Base-by-base conservation (phyloP, 1,284 basidiomycete species). In the Malassezia arunalokei region DNA sequence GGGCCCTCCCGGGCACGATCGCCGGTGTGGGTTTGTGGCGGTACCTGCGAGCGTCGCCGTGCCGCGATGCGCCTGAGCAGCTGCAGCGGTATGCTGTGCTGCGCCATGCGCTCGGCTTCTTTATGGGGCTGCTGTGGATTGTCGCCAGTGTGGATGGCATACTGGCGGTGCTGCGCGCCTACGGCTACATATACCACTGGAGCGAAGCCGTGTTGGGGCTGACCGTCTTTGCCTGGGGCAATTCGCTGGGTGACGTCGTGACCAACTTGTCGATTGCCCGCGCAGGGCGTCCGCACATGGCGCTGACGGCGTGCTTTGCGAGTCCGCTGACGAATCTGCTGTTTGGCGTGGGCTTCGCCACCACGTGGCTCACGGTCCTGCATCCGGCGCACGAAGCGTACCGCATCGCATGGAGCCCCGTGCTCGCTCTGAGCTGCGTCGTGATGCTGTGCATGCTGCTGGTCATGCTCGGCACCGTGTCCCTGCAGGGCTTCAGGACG, bases 161-260 rank as follows among this genome's bases (percentile, higher is more conserved):
- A 0, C 67, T 71, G 1, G 58, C 58, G n/a, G 61, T 65, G 52
- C 44, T 66, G 2, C 65, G 92, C 84, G 85, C 87, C 0, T 84
- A 94, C 63, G 92, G 91, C 14, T 82, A 85, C 73, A 86, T 96
- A 51, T 85, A 94, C 63, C 90, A 91, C 0, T 79, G 98, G 24
- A 90, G 87, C n/a, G 88, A 96, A 71, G 91, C 92, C 27, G 92
- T 98, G 68, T 85, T 98, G 48, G 92, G 92, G 3, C 76, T 96
- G 45, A 96, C 91, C 0, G 84, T 98, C 59, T 98, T 98, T 66
- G 92, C 91, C 0, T 80, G 95, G 31, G 92, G 92, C 20, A 96
- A 96, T 75, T 91, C 87, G 30, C 80, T 95, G 6, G 92, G 91
- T 1, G 92, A 98, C 75, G 80, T 96, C 15, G 91, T 98, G 3